Evolutionary conservation across 495 filamentous ascomycete genomes (phyloP), one percentile per base, ranked within the genome.

Genomic region (Aspergillus nanangensis): DNA sequence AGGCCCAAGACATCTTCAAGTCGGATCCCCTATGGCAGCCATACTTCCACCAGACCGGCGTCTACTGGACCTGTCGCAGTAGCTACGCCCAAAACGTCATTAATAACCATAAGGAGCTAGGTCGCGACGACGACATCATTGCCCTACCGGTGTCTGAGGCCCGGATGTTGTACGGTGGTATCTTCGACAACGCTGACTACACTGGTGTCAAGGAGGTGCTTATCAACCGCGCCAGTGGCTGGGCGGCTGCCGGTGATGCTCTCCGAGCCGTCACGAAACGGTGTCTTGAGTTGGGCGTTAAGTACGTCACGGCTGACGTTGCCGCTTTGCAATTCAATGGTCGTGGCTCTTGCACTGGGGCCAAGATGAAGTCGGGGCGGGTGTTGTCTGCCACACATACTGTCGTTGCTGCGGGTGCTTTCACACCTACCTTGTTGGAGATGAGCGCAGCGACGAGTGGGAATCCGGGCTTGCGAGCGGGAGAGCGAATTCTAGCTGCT

Each of bases 401-500:
- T 19, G 59, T 86, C 5, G 62, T 86, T 17, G 75, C 64, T 32
- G 80, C 80, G 1, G 80, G 81, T 0, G 78, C 81, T 20, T 75
- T 68, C 49, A 86, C 82, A 2, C 65, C 80, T 8, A 79, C 75
- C 36, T 57, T 86, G 23, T 56, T 86, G n/a, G 78, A 76, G 18
- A 62, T 68, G 39, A 71, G 71, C 42, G 74, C 77, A n/a, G 69
- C 70, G 13, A 56, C 50, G 44, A 65, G 60, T 27, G 60, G 62
- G 5, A 63, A 67, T 37, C 38, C 60, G 9, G 69, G 62, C 8
- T 62, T 84, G 4, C 71, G 73, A 11, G 70, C 71, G 21, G 75
- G 66, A 22, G 65, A 65, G 18, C 62, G 81, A 21, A 78, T 84
- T 31, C 42, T 76, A 8, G 78, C 80, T 18, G 74, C 72, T 13